phyloP scores from a whole-genome alignment of 192 early-diverging fungal species.

The Coemansia guatemalensis region DNA sequence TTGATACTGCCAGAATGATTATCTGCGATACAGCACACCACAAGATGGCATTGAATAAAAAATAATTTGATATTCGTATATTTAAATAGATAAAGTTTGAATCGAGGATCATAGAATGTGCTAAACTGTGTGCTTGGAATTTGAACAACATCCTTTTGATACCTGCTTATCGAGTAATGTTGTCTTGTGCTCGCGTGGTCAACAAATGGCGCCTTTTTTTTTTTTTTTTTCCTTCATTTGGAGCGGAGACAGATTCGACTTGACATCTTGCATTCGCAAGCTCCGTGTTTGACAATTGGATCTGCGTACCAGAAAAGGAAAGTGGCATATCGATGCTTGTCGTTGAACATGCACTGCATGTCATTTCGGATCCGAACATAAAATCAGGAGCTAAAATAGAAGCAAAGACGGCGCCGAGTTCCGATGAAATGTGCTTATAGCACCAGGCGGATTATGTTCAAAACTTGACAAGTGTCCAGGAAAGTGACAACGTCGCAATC shows the following conservation, averaged over 20 bases:
- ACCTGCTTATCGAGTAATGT: neutral
- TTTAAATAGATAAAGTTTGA: neutral
- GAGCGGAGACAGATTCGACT: neutral
- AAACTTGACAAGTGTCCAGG: neutral
- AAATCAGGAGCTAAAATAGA: neutral
- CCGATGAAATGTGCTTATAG: neutral
- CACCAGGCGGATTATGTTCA: neutral
- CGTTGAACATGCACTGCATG: neutral
- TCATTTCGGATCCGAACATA: neutral
- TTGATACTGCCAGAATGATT: neutral
- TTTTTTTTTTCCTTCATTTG: neutral
- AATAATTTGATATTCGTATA: neutral
- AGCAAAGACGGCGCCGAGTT: neutral
- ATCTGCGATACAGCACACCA: neutral
- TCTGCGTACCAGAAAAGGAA: neutral
- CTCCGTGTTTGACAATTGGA: neutral
- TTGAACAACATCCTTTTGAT: neutral
- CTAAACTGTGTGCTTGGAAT: neutral
- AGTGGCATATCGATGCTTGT: neutral
- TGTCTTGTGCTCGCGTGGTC: neutral
- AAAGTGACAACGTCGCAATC: neutral
- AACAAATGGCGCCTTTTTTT: neutral
- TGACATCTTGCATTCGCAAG: neutral
- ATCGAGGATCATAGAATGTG: neutral
- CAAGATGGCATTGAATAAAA: neutral